Percentiles rank a stretch among this genome's conserved stretches.
Evolutionary conservation across 1,139 yeast species (phyloP).

Genomic region (Pneumocystis wakefieldiae): DNA sequence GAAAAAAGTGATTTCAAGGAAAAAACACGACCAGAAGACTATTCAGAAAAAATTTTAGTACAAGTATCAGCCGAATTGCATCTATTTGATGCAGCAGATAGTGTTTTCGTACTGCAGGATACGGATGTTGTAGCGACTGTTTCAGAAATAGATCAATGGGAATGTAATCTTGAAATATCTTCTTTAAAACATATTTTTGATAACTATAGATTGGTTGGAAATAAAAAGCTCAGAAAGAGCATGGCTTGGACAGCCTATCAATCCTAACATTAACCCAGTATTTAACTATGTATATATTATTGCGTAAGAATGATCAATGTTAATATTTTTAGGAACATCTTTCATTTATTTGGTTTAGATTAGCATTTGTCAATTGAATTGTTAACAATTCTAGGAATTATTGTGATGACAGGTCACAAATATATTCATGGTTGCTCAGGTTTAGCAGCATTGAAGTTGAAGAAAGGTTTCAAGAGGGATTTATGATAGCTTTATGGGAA

Average conservation of each 20-base stretch:
- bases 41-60: slow-evolving; percentile 14
- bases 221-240: slow-evolving; percentile 24
- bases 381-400: slow-evolving; percentile 28
- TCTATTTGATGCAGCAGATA: slow-evolving; percentile 40
- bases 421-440: slow-evolving; percentile 49
- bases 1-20: not conserved
- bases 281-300: slow-evolving; percentile 31
- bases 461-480: slow-evolving; percentile 36
- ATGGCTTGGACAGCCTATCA: slow-evolving; percentile 33
- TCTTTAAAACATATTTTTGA: slow-evolving; percentile 6
- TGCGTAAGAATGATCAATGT: not conserved
- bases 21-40: not conserved
- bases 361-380: not conserved
- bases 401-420: slow-evolving; percentile 26
- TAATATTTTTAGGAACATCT: slow-evolving; percentile 24
- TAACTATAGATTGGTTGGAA: slow-evolving; percentile 29
- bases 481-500: slow-evolving; percentile 50
- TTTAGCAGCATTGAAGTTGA: slow-evolving; percentile 33
- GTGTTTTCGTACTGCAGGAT: slow-evolving; percentile 36
- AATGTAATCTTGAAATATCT: slow-evolving; percentile 19
- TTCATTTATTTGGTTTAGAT: slow-evolving; percentile 40
- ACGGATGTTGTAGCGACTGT: slow-evolving; percentile 27
- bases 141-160: slow-evolving; percentile 37
- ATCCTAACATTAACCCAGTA: slow-evolving; percentile 45
- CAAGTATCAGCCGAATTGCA: slow-evolving; percentile 31